Conservation (phyloP, 768 basidiomycete genomes). For the Suillus sp. region DNA sequence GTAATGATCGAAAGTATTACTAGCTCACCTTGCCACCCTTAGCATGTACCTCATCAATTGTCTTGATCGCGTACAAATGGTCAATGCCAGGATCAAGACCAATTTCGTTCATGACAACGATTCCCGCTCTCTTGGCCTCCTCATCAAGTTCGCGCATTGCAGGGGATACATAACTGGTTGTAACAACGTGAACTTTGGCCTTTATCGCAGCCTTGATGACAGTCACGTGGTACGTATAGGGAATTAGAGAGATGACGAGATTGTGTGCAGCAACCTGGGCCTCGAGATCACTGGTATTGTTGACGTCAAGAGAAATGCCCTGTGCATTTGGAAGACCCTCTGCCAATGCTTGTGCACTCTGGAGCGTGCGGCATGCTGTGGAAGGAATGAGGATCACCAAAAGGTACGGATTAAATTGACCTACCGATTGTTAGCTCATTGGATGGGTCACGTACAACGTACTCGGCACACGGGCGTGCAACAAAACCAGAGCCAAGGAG, state of each 20-base stretch:
- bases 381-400: conserved; percentile 1
- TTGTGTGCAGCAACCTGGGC: conserved; percentile 82
- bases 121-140: conserved; percentile 82
- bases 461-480: conserved; percentile 95
- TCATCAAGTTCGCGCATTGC: conserved; percentile 87
- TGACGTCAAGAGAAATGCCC: conserved; percentile 83
- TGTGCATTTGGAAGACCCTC: conserved; percentile 68
- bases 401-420: conserved; percentile 23
- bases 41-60: conserved; percentile 89
- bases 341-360: conserved; percentile 69
- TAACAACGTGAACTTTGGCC: conserved; percentile 90
- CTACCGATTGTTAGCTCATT: conserved; percentile 86
- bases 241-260: conserved; percentile 94
- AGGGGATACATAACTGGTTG: conserved; percentile 92
- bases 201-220: conserved; percentile 89
- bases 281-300: conserved; percentile 69
- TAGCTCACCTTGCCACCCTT: conserved; percentile 85
- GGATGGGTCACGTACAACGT: conserved; percentile 76
- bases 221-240: conserved; percentile 86
- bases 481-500: conserved; percentile 96
- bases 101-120: conserved; percentile 96
- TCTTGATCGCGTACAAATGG: conserved; percentile 92
- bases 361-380: conserved; percentile 85
- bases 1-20: neutral
- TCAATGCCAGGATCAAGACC: conserved; percentile 96